Base-by-base conservation (phyloP, 1,139 yeast genomes). In the Debaryomyces udenii region DNA sequence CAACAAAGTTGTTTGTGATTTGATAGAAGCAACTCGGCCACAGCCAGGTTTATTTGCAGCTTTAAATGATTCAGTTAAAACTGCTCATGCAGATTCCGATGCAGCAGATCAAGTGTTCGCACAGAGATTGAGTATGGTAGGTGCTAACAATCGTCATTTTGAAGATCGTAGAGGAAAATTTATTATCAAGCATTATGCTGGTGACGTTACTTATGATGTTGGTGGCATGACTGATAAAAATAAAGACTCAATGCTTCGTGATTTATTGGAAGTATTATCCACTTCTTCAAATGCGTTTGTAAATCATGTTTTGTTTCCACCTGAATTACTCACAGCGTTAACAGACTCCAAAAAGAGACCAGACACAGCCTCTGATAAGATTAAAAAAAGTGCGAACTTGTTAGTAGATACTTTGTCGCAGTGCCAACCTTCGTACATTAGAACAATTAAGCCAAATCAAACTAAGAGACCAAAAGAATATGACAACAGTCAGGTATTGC, bases 91-190 rank as follows among this genome's bases (percentile, higher is more conserved):
- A 2, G 99, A 94, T 61, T 86, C 97, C 1, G 79, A 74, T 43
- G 99, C 99, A 9, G 98, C 99, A 0, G 99, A 94, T 64, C 96
- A 90, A 67, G 89, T 95, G 2, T 94, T 94, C 65, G 87, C 94
- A 27, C 96, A 90, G 72, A 79, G 98, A 66, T 75, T 93, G 55
- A 87, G 90, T 50, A 76, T 89, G 81, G 87, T 94, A 44, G 78
- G 78, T 16, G 74, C 91, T 3, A 68, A 78, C 27, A 91, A 91
- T 62, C 84, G 86, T 30, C 95, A 94, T 64, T 90, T 94, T 57
- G 97, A 91, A 58, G 81, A 88, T 53, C 83, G 99, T 56, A 84
- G 88, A 50, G 81, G 84, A 33, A 91, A 93, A 61, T 94, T 94
- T 52, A 73, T 94, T 47, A 83, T 94, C 57, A 91, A 89, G 68